phyloP scores from a whole-genome alignment of 305 asterid species.

The Caryopteris hybrid region DNA sequence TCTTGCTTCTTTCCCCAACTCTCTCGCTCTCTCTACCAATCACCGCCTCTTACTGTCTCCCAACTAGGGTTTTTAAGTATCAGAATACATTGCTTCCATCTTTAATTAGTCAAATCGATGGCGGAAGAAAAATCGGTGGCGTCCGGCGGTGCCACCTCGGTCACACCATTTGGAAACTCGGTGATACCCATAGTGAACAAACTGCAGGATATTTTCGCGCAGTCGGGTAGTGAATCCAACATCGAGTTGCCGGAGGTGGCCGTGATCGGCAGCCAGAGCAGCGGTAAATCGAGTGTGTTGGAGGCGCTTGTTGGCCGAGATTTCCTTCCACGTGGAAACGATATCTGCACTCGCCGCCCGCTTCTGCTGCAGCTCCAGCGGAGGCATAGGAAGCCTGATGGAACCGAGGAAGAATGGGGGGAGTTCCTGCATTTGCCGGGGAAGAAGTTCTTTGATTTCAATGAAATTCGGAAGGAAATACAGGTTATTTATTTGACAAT shows the following conservation, averaged over 20 bases:
- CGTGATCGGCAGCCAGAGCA: constrained; percentile 97
- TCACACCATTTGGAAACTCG: constrained; percentile 60
- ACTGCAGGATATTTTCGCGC: constrained; percentile 90
- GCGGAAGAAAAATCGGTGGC: constrained; percentile 58
- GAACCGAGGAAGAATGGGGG: constrained; percentile 82
- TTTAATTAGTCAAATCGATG: constrained; percentile 37
- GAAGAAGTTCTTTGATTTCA: constrained; percentile 67
- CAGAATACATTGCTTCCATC: not conserved
- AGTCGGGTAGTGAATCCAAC: constrained; percentile 85
- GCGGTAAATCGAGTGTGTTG: constrained; percentile 96
- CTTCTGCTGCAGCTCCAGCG: constrained; percentile 88
- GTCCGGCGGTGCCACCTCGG: constrained; percentile 26
- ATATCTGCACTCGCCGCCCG: constrained; percentile 92
- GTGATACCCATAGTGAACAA: constrained; percentile 90
- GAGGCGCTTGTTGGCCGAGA: constrained; percentile 98
- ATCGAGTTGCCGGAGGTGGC: constrained; percentile 98
- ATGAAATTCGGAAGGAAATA: constrained; percentile 75
- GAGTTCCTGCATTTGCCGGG: constrained; percentile 86
- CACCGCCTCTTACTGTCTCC: no score
- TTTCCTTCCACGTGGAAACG: constrained; percentile 90
- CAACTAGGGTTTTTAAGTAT: no score
- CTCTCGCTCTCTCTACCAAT: no score
- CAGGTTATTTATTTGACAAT: constrained; percentile 72
- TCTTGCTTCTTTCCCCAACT: no score
- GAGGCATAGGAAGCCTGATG: constrained; percentile 57